Conservation (phyloP, 2,329 filamentous ascomycete species). For the Apiospora phragmitis region DNA sequence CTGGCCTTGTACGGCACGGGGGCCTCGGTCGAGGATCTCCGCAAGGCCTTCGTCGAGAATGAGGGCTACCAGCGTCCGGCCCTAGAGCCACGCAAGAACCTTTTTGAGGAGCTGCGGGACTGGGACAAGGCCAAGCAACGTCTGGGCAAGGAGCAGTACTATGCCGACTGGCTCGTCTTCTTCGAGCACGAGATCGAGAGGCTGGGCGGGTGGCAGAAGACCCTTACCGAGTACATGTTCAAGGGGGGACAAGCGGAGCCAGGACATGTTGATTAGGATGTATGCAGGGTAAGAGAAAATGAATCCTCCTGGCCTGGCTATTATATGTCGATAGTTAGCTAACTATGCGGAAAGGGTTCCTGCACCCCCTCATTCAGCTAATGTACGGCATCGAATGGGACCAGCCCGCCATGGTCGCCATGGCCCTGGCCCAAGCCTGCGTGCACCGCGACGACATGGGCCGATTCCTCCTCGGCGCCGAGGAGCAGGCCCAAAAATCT, state of each 20-base stretch:
- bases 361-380: constrained; percentile 83
- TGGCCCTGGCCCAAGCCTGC: constrained; percentile 75
- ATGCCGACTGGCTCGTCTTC: constrained; percentile 74
- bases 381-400: constrained; percentile 82
- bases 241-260: constrained; percentile 61
- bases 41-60: constrained; percentile 66
- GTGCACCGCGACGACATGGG: constrained; percentile 63
- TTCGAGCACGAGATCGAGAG: constrained; percentile 72
- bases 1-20: constrained; percentile 76
- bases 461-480: constrained; percentile 52
- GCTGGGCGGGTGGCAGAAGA: constrained; percentile 57
- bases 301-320: no score
- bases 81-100: constrained; percentile 38
- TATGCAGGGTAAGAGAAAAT: constrained; percentile 57
- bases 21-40: constrained; percentile 59
- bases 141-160: constrained; percentile 63
- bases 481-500: constrained; percentile 43
- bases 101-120: constrained; percentile 58
- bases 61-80: constrained; percentile 63
- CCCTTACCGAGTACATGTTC: constrained; percentile 70
- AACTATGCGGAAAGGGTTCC: constrained; percentile 48
- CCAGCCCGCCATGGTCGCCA: constrained; percentile 78
- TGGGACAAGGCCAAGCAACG: constrained; percentile 56
- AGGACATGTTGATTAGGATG: constrained; percentile 69
- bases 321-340: background rate